phyloP scores from a whole-genome alignment of 163 green algal species.

The Chlamydomonas reinhardtii region DNA sequence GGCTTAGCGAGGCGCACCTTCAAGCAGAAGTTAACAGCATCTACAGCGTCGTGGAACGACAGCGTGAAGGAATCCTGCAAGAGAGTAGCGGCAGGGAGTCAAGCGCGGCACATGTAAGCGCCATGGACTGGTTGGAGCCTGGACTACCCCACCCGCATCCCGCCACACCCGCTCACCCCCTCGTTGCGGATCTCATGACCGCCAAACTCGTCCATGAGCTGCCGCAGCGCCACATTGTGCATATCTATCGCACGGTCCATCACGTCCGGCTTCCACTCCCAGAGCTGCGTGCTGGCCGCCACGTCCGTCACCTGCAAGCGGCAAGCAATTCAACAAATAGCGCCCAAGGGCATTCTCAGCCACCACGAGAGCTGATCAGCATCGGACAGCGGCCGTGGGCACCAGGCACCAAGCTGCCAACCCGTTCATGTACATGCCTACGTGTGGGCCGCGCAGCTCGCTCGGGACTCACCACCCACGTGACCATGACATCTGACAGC shows the following conservation, averaged over 20 bases:
- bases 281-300: slow-evolving; percentile 56
- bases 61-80: slow-evolving; percentile 65
- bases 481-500: slow-evolving; percentile 61
- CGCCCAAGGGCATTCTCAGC: no score
- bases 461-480: slow-evolving; percentile 50
- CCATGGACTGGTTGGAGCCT: no score
- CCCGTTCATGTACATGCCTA: no score
- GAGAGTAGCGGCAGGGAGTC: no score
- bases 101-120: no score
- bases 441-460: no score
- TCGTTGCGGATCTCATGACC: slow-evolving; percentile 74
- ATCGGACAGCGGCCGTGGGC: no score
- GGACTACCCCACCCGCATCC: no score
- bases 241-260: slow-evolving; percentile 60
- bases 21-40: slow-evolving; percentile 69
- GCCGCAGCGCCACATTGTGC: slow-evolving; percentile 61
- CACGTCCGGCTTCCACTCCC: slow-evolving; percentile 55
- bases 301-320: slow-evolving; percentile 47
- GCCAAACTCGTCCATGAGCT: slow-evolving; percentile 66
- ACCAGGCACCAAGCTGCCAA: no score
- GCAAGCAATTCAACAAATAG: no score
- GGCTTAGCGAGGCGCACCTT: slow-evolving; percentile 51
- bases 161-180: slow-evolving; percentile 10
- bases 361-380: no score
- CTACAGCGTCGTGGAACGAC: slow-evolving; percentile 71